A percentile compares a stretch with the other conserved stretches of the same genome.
These are phyloP conservation scores for Naganishia cerealis DNA, from an alignment of 1,284 basidiomycete species.

Conservation along the genomic window DNA sequence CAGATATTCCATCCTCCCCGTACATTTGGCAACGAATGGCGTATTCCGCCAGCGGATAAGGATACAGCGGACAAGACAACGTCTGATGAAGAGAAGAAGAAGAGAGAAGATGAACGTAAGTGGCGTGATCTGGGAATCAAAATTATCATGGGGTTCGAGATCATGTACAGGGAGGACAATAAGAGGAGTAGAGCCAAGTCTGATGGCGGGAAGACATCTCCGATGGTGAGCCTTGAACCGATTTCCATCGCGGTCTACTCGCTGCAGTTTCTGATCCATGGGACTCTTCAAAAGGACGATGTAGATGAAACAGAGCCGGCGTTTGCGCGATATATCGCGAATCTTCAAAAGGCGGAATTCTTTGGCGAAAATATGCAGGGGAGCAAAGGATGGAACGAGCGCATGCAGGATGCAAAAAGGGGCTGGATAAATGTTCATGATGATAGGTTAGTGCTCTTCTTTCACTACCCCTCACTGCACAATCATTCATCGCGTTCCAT, in stretches of 20 bases:
- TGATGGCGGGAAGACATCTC: slow-evolving; percentile 51
- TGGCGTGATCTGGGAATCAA: slow-evolving; percentile 87
- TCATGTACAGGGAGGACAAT: slow-evolving; percentile 78
- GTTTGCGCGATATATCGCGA: slow-evolving; percentile 62
- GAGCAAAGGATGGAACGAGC: slow-evolving; percentile 69
- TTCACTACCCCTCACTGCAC: not conserved
- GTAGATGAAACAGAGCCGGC: slow-evolving; percentile 35
- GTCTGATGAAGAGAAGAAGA: slow-evolving; percentile 29
- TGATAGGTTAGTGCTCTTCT: slow-evolving; percentile 62
- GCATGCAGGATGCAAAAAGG: slow-evolving; percentile 69
- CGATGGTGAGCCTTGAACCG: slow-evolving; percentile 4
- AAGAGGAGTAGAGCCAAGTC: slow-evolving; percentile 53
- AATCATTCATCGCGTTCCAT: not conserved
- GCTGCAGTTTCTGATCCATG: not conserved
- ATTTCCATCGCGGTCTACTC: not conserved
- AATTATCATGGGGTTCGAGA: slow-evolving; percentile 90
- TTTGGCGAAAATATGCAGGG: slow-evolving; percentile 74
- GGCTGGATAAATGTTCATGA: slow-evolving; percentile 66
- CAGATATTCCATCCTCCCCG: slow-evolving; percentile 91
- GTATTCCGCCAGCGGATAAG: slow-evolving; percentile 37
- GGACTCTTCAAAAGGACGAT: not conserved
- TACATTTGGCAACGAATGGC: slow-evolving; percentile 67
- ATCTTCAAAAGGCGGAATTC: slow-evolving; percentile 66
- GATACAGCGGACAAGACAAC: slow-evolving; percentile 58
- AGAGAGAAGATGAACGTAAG: slow-evolving; percentile 59